These are phyloP conservation scores for Ramalina intermedia DNA, from an alignment of 495 filamentous ascomycete genomes.

Conservation along the genomic window DNA sequence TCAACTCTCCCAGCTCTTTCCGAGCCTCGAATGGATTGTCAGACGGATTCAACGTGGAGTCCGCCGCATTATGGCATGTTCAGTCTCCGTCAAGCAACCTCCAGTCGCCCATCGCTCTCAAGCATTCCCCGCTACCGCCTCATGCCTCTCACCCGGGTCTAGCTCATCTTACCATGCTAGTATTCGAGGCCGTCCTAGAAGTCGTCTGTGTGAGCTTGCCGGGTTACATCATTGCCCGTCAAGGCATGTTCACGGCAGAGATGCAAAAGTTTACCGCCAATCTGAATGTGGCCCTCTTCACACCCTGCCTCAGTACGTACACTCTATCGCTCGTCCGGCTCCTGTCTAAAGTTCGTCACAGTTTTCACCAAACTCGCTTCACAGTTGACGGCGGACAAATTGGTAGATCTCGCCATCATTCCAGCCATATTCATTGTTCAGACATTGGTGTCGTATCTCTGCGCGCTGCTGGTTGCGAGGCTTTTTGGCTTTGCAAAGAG, in stretches of 20 bases:
- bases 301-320: conserved; percentile 80
- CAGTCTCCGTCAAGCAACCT: background rate
- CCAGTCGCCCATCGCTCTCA: conserved; percentile 3
- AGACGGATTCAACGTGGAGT: no score
- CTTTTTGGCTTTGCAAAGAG: conserved; percentile 69
- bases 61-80: background rate
- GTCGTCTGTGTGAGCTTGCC: conserved; percentile 91
- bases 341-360: conserved; percentile 20
- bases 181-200: conserved; percentile 92
- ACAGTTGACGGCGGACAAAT: conserved; percentile 79
- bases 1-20: conserved; percentile 52
- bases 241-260: conserved; percentile 86
- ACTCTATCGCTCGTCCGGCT: background rate
- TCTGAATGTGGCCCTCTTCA: conserved; percentile 86
- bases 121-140: conserved; percentile 8
- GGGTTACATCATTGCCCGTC: conserved; percentile 80
- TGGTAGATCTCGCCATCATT: conserved; percentile 81
- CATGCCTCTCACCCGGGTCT: conserved; percentile 51
- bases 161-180: conserved; percentile 62
- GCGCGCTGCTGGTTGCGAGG: conserved; percentile 53
- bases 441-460: conserved; percentile 67
- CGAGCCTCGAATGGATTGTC: conserved; percentile 26
- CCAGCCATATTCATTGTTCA: conserved; percentile 85
- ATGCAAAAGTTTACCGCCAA: conserved; percentile 94
- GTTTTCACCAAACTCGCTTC: conserved; percentile 97